Percentiles rank a stretch among this genome's conserved stretches.
phyloP scores from a whole-genome alignment of 2,329 filamentous ascomycete species.

The Aspergillus ustus region DNA sequence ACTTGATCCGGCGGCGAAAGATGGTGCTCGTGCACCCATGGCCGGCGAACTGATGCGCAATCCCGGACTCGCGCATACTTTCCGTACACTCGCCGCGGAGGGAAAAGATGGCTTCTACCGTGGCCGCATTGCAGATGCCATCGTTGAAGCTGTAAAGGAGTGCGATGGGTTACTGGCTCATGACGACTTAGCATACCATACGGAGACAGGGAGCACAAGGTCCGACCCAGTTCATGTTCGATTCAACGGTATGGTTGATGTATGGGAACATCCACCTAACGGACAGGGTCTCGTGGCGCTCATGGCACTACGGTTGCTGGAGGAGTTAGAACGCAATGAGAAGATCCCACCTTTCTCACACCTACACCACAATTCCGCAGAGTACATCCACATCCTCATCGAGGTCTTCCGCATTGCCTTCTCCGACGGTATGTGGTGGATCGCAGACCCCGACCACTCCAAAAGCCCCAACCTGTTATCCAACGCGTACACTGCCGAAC shows the following conservation, averaged over 20 bases:
- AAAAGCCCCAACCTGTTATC: slow-evolving; percentile 76
- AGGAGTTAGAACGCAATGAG: slow-evolving; percentile 77
- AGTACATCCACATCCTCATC: slow-evolving; percentile 84
- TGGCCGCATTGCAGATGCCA: slow-evolving; percentile 77
- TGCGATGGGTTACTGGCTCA: slow-evolving; percentile 78
- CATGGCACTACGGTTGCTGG: slow-evolving; percentile 90
- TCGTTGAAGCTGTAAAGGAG: slow-evolving; percentile 76
- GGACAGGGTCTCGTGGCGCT: slow-evolving; percentile 94
- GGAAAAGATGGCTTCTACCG: slow-evolving; percentile 92
- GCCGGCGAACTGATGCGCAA: slow-evolving; percentile 91
- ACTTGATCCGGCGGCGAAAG: slow-evolving; percentile 67
- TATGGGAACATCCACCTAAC: slow-evolving; percentile 98
- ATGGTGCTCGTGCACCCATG: slow-evolving; percentile 74
- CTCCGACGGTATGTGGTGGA: slow-evolving; percentile 86
- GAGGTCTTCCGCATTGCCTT: slow-evolving; percentile 89
- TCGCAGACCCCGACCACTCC: slow-evolving; percentile 77
- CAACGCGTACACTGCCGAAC: slow-evolving; percentile 71
- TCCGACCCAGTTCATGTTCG: slow-evolving; percentile 83
- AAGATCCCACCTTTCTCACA: slow-evolving; percentile 72
- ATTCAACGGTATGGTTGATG: slow-evolving; percentile 76
- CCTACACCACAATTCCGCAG: slow-evolving; percentile 77
- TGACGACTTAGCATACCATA: slow-evolving; percentile 79
- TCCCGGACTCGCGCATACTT: slow-evolving; percentile 77
- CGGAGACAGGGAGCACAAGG: slow-evolving; percentile 72
- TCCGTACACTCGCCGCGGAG: slow-evolving; percentile 74